Base-by-base conservation (phyloP, 306 rosid species). In the Malus fusca region DNA sequence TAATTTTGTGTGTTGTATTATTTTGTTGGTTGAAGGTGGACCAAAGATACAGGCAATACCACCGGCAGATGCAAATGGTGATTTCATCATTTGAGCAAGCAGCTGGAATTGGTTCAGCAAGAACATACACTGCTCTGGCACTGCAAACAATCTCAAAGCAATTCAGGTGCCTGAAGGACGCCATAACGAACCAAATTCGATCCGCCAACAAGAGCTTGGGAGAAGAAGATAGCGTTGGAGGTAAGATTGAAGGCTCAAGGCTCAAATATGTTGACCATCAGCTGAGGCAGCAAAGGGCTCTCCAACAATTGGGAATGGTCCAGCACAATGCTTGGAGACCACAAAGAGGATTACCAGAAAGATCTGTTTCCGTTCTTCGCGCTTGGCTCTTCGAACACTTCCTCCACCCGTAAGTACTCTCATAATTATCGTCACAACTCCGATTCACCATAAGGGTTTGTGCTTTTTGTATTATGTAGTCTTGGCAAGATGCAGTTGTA, bases 281-380 rank as follows among this genome's bases (percentile, higher is more conserved):
- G 30, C 86, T 95, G 7, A 71, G 99, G 48, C 99, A 92, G 80
- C 99, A 96, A 33, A 82, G 96, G 73, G 97, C 99, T 78, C 96
- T 96, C 26, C 99, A 96, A 42, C 99, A 96, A 43, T 73, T 96
- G 85, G 99, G 99, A 58, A 96, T 96, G 98, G 90, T 96, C 80
- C 96, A 96, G 85, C 98, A 96, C 78, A 96, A 96, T 75, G 99
- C 99, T 75, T 96, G 99, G 99, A 89, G 99, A 88, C 99, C 99
- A 76, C 99, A 92, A 72, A 78, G 99, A 83, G 99, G 99, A 63
- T 82, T 96, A 80, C 99, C 99, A 0, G 99, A 96, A 82, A 62
- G 98, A 77, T 96, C 99, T 0, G 99, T 96, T 77, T 96, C 99
- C 22, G 96, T 96, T 25, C 92, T 96, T 21, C 99, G 99, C 8